A percentile compares a stretch with the other conserved stretches of the same genome.
Evolutionary conservation across 768 basidiomycete species (phyloP).

Genomic region (Sistotremastrum niveocremeum): DNA sequence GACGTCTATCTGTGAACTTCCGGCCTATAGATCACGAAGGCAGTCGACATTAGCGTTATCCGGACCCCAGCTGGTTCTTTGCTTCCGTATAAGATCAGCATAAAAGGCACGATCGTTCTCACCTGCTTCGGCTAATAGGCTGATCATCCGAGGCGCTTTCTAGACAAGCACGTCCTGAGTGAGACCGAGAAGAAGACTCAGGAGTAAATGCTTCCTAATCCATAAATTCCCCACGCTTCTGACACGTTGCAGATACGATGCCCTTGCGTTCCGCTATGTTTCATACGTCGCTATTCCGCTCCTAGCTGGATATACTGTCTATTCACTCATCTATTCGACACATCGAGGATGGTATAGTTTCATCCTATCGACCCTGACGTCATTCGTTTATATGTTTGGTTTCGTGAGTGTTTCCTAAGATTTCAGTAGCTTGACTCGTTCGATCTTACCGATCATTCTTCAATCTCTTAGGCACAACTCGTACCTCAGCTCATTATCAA

Average conservation of each 20-base stretch:
- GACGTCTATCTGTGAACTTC: conserved; percentile 5
- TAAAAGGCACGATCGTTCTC: conserved; percentile 48
- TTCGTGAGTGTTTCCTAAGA: conserved; percentile 53
- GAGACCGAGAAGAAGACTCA: conserved; percentile 98
- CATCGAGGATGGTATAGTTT: conserved; percentile 97
- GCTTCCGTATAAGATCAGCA: conserved; percentile 67
- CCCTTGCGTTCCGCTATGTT: conserved; percentile 88
- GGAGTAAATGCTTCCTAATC: conserved; percentile 44
- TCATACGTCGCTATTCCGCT: conserved; percentile 79
- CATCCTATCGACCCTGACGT: conserved; percentile 82
- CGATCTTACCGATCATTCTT: conserved; percentile 7
- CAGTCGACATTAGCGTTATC: conserved; percentile 71
- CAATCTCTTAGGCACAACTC: conserved; percentile 53
- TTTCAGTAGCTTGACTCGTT: conserved; percentile 5
- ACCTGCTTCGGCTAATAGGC: conserved; percentile 7
- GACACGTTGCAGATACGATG: conserved; percentile 53
- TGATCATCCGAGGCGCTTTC: conserved; percentile 5
- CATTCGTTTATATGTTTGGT: conserved; percentile 93
- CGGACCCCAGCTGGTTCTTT: conserved; percentile 46
- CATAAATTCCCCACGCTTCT: neutral
- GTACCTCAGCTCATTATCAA: conserved; percentile 88
- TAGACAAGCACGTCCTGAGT: conserved; percentile 89
- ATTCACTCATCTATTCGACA: conserved; percentile 69
- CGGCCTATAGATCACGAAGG: conserved; percentile 58
- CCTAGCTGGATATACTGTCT: conserved; percentile 61